Base-by-base conservation (phyloP, 805 yeast species). In the Ogataea methanolica region DNA sequence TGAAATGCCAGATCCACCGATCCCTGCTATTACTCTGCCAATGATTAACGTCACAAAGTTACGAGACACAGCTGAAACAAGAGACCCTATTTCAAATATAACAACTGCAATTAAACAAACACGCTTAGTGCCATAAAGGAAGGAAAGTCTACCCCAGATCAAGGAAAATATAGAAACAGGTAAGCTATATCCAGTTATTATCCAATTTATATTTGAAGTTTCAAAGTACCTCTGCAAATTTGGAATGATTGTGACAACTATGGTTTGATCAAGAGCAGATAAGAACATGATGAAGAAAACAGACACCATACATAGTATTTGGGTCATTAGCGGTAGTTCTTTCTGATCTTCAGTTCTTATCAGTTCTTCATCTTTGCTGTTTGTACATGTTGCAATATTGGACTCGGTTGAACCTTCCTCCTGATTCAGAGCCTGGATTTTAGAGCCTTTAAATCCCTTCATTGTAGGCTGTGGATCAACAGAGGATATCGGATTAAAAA, bases 1-100 rank as follows among this genome's bases (percentile, higher is more conserved):
- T 51, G 77, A 79, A 39, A 83, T 75, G n/a, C 85, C 87, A 36
- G 88, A 85, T 6, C 84, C 88, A n/a, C 92, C 92, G 36, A 79
- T 59, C 42, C 92, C 94, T 44, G 82, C 79, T 17, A 85, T 67
- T 3, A 81, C 85, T 58, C 96, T 73, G 1, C 90, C 92, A 3
- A 81, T 85, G 45, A 85, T 79, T 45, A 86, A 62, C 70, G 77
- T 74, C 43, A 72, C 67, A 79, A 84, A 80, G 33, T 72, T 70
- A 16, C 55, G 58, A 0, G 89, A 67, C 2, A 77, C 51, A 1
- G 87, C 91, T 42, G 79, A 67, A 4, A 83, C 64, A 44, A 83
- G 68, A 0, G 88, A 82, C 0, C 91, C 90, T 2, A 74, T 61
- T 57, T 80, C 82, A 58, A 84, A 83, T 2, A 84, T 55, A 2